Evolutionary conservation across 108 stramenopile species (phyloP), one percentile per base, ranked within the genome.

Genomic region (Fragilariopsis cylindrus): DNA sequence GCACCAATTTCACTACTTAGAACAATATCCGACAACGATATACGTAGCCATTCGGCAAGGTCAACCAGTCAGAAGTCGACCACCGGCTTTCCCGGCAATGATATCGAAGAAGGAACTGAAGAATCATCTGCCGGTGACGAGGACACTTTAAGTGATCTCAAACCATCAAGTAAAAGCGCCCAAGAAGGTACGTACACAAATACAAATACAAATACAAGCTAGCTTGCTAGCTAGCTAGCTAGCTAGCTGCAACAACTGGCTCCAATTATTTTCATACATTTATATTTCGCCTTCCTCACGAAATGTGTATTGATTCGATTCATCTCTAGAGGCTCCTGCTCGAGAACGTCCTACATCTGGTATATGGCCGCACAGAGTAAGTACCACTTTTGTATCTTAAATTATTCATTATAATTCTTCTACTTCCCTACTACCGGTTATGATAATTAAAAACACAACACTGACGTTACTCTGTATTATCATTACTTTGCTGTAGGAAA

Each of bases 301-400:
- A 39, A 44, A 66, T 40, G 68, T 48, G 16, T n/a, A 30, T 52
- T 47, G 46, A 48, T 60, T 60, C 16, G 15, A 3, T 39, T 60
- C 71, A 48, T 54, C 1, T 44, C 57, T 5, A 15, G 93, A 95
- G 48, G 90, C 91, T 7, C 93, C 91, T 3, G 91, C 91, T n/a
- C 83, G 93, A 48, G 90, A 90, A 68, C 88, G 93, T 55, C 91
- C 93, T 2, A 62, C 73, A 21, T 79, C 81, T 46, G 81, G 88
- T 50, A 42, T 65, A 5, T 85, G 84, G 84, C 84, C 84, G 13
- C 76, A 85, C 58, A 74, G 84, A 15, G 62, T 63, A 40, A 63
- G 62, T 63, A 9, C 13, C 16, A 44, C 50, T 52, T 52, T 9
- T 52, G 3, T 52, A 13, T 9, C 50, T 52, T 9, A 13, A 52